Conservation (phyloP, 2,329 filamentous ascomycete species). For the Pezizomycotina sp. region DNA sequence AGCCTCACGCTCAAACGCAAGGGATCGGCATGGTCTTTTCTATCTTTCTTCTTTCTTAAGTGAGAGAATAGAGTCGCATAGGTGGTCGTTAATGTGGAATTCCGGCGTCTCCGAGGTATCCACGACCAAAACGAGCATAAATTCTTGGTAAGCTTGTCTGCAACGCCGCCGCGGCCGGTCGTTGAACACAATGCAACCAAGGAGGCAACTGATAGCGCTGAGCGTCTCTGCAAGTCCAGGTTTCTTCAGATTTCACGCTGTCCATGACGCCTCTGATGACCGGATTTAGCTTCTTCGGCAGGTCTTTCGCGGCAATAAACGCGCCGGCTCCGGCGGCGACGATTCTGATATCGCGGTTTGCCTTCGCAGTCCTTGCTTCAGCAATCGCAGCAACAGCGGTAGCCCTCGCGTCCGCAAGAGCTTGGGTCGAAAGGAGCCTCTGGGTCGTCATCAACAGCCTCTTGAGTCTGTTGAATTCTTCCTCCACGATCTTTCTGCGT, state of each 20-base stretch:
- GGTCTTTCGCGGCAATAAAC: constrained; percentile 65
- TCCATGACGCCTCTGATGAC: constrained; percentile 98
- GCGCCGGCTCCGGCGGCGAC: constrained; percentile 74
- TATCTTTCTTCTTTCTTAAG: constrained; percentile 94
- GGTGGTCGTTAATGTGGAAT: constrained; percentile 64
- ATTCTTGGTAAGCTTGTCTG: constrained; percentile 91
- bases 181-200: constrained; percentile 76
- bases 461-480: constrained; percentile 77
- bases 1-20: constrained; percentile 80
- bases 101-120: constrained; percentile 96
- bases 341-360: constrained; percentile 68
- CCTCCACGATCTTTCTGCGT: constrained; percentile 66
- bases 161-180: constrained; percentile 62
- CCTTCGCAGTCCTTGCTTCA: constrained; percentile 64
- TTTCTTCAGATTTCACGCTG: constrained; percentile 88
- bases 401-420: constrained; percentile 59
- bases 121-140: constrained; percentile 95
- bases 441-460: constrained; percentile 79
- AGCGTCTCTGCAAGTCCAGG: constrained; percentile 68
- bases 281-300: constrained; percentile 83
- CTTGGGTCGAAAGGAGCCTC: constrained; percentile 63
- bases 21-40: constrained; percentile 79
- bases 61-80: constrained; percentile 70
- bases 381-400: constrained; percentile 56
- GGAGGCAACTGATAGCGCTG: constrained; percentile 65